phyloP scores from a whole-genome alignment of 768 basidiomycete genomes.

The Tulasnella sp. region DNA sequence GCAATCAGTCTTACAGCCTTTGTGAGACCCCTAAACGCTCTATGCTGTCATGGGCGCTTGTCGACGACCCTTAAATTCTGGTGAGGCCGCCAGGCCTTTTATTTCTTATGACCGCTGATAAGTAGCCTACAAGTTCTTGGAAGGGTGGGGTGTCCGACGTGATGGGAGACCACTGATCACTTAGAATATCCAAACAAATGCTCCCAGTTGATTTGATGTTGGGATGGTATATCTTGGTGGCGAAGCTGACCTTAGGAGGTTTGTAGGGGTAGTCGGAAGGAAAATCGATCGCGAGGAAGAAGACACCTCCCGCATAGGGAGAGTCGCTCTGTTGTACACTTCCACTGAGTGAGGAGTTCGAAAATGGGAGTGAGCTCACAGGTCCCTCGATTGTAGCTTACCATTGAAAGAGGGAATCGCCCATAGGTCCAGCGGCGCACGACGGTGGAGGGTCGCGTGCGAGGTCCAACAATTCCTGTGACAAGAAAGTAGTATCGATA shows the following conservation, averaged over 20 bases:
- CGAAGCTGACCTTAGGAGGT: slow-evolving; percentile 99
- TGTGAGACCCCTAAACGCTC: too few relatives aligned
- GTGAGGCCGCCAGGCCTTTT: too few relatives aligned
- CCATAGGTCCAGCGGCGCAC: slow-evolving; percentile 96
- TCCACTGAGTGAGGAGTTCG: neutral
- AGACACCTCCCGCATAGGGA: slow-evolving; percentile 97
- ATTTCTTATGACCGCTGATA: too few relatives aligned
- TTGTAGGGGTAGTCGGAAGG: slow-evolving; percentile 99
- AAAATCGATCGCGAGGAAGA: slow-evolving; percentile 92
- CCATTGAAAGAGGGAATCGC: slow-evolving; percentile 99
- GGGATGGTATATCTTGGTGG: slow-evolving; percentile 99
- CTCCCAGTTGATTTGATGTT: slow-evolving; percentile 99
- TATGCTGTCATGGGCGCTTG: too few relatives aligned
- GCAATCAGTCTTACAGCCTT: too few relatives aligned
- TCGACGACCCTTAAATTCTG: too few relatives aligned
- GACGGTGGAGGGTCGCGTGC: slow-evolving; percentile 98
- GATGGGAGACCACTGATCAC: slow-evolving; percentile 99
- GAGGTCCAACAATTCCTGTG: slow-evolving; percentile 95
- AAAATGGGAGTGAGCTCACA: slow-evolving; percentile 48
- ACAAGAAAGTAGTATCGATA: neutral
- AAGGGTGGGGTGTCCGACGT: too few relatives aligned
- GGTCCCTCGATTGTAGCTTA: slow-evolving; percentile 99
- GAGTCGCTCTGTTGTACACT: slow-evolving; percentile 66
- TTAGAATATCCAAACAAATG: slow-evolving; percentile 95
- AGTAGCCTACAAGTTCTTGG: too few relatives aligned